Base-by-base conservation (phyloP, 2,329 filamentous ascomycete species). In the Ampelomyces quisqualis region DNA sequence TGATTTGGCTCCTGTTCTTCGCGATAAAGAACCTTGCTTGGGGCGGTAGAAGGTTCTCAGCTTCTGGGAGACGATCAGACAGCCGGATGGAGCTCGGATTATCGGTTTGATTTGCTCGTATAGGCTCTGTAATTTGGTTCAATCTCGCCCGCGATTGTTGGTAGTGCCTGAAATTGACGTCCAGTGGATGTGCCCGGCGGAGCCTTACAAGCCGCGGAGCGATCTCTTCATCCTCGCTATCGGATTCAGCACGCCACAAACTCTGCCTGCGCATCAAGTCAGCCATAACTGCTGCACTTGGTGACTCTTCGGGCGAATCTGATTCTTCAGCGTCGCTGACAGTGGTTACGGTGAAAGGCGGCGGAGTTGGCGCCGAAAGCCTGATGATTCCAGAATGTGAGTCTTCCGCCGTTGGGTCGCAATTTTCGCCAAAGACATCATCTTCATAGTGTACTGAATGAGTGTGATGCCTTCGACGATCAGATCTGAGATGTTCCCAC, bases 1-100 rank as follows among this genome's bases (percentile, higher is more conserved):
- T 90, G 55, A 93, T 91, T 68, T 85, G 89, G 71, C 82, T 88
- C 72, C 89, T 90, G 56, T 85, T 80, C 65, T 83, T 81, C 58
- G 86, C 84, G 40, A 96, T 94, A 60, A 84, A 86, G 70, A 97
- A 96, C 19, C 81, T 80, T 2, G 89, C 88, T 65, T 89, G 82
- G 0, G 88, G 88, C 22, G 76, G 76, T 68, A 90, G 77, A 4
- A 88, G 70, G 28, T 40, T 42, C 7, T 55, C 53, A 11, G 40
- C 38, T 17, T 58, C 56, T 5, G 49, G 43, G 9, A 14, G 18
- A n/a, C 47, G 44, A 6, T 60, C 53, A 8, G 50, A 56, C 7
- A 57, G 45, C 27, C 64, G 59, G 19, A 70, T 67, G 2, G 60
- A 60, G 40, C 68, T 69, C 2, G 67, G 67, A 7, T 54, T 51